Percentiles rank a stretch among this genome's conserved stretches.
These are phyloP conservation scores for Hypomontagnella monticulosa DNA, from an alignment of 495 filamentous ascomycete species.

Conservation along the genomic window DNA sequence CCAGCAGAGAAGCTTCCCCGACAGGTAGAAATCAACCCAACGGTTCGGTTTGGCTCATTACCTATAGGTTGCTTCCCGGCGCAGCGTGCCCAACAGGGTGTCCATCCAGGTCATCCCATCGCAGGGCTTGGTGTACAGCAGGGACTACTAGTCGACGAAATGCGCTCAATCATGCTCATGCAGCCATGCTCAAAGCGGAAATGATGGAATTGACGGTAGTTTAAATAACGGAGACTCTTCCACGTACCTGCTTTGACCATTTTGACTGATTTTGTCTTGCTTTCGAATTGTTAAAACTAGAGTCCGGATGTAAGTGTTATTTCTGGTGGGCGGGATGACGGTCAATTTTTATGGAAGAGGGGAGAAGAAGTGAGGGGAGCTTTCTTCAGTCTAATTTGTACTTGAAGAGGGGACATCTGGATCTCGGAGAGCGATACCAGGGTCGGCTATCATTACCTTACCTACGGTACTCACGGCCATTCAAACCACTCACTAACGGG, in stretches of 20 bases:
- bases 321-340: slow-evolving; percentile 19
- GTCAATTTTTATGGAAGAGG: slow-evolving; percentile 29
- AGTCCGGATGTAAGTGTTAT: slow-evolving; percentile 17
- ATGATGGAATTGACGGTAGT: slow-evolving; percentile 39
- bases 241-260: slow-evolving; percentile 96
- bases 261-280: slow-evolving; percentile 58
- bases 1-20: slow-evolving; percentile 14
- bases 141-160: slow-evolving; percentile 42
- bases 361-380: slow-evolving; percentile 34
- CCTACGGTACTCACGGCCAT: not conserved
- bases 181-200: slow-evolving; percentile 45
- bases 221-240: slow-evolving; percentile 34
- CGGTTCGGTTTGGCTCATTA: slow-evolving; percentile 18
- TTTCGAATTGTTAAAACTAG: slow-evolving; percentile 16
- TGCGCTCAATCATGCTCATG: slow-evolving; percentile 52
- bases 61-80: slow-evolving; percentile 10
- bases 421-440: slow-evolving; percentile 32
- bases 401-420: slow-evolving; percentile 20
- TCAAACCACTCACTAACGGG: slow-evolving; percentile 10
- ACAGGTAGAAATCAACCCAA: slow-evolving; percentile 27
- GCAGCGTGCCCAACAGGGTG: slow-evolving; percentile 46
- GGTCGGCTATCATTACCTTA: slow-evolving; percentile 22
- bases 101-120: slow-evolving; percentile 34
- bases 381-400: slow-evolving; percentile 45
- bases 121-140: slow-evolving; percentile 31